These are phyloP conservation scores for Verticillium zaregamsianum DNA, from an alignment of 2,329 filamentous ascomycete species.

Conservation along the genomic window DNA sequence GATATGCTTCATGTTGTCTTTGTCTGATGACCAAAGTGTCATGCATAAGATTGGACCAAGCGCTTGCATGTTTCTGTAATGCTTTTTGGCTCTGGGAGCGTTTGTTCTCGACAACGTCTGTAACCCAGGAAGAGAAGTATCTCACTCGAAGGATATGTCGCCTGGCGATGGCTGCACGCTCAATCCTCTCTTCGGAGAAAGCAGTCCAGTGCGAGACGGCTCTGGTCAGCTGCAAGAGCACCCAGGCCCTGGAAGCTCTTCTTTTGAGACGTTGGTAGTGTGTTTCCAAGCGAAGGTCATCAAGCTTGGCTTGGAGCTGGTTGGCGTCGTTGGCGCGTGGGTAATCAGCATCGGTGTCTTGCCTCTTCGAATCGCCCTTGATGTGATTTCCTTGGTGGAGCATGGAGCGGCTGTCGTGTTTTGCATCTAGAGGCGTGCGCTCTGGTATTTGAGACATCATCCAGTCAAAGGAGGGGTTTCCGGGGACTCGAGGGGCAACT, in stretches of 20 bases:
- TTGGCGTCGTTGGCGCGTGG: background rate
- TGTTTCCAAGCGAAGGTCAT: background rate
- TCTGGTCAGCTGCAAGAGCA: conserved; percentile 9
- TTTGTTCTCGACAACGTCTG: conserved; percentile 9
- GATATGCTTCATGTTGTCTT: background rate
- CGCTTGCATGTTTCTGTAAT: background rate
- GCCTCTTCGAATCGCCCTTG: too few species aligned
- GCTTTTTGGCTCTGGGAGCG: conserved; percentile 2
- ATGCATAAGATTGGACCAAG: background rate
- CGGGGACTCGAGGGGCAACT: too few species aligned
- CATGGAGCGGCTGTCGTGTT: background rate
- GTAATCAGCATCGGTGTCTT: background rate
- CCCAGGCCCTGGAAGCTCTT: conserved; percentile 5
- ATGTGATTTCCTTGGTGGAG: background rate
- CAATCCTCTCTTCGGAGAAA: conserved; percentile 58
- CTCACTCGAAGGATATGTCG: conserved; percentile 63
- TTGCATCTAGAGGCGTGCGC: too few species aligned
- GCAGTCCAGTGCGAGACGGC: conserved; percentile 53
- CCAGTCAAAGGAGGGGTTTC: too few species aligned
- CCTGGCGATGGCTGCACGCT: conserved; percentile 63
- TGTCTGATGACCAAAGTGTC: background rate
- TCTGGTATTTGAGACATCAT: too few species aligned
- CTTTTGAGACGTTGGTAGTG: background rate
- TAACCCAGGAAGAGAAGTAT: conserved; percentile 17
- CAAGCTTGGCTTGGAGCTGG: background rate